These are phyloP conservation scores for Globisporangium nunn DNA, from an alignment of 352 stramenopile genomes.

Conservation along the genomic window DNA sequence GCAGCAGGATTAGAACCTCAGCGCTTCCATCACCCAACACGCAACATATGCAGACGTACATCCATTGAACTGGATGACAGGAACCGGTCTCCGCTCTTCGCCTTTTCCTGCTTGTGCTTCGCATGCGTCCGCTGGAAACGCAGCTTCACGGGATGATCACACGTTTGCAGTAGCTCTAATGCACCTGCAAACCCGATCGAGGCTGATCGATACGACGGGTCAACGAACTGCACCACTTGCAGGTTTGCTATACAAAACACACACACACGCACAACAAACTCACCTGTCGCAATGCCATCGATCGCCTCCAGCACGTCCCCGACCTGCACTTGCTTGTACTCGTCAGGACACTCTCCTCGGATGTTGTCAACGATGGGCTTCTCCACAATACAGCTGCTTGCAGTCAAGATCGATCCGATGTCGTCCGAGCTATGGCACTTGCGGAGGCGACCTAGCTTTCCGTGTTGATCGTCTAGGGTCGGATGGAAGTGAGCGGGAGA, in stretches of 20 bases:
- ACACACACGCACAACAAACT: neutral
- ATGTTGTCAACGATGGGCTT: constrained; percentile 43
- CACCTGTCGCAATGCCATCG: constrained; percentile 64
- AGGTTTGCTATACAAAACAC: neutral
- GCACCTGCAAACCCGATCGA: constrained; percentile 57
- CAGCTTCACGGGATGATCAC: constrained; percentile 56
- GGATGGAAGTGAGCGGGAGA: neutral
- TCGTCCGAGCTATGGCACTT: constrained; percentile 63
- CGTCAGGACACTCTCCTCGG: constrained; percentile 17
- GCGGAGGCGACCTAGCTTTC: constrained; percentile 11
- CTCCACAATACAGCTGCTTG: constrained; percentile 13
- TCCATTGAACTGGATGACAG: constrained; percentile 31
- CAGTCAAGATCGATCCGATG: constrained; percentile 25
- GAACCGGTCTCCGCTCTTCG: constrained; percentile 3
- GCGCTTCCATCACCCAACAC: neutral
- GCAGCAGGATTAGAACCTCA: neutral
- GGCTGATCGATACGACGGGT: constrained; percentile 14
- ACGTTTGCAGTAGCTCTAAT: constrained; percentile 40
- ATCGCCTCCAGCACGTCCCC: constrained; percentile 69
- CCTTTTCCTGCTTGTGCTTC: constrained; percentile 6
- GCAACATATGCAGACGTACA: constrained; percentile 15
- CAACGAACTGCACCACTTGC: neutral
- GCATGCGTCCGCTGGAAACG: constrained; percentile 37
- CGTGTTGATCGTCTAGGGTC: neutral
- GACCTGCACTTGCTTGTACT: constrained; percentile 36